These are phyloP conservation scores for Boletus rubroflammeus DNA, from an alignment of 768 basidiomycete species.

Conservation along the genomic window DNA sequence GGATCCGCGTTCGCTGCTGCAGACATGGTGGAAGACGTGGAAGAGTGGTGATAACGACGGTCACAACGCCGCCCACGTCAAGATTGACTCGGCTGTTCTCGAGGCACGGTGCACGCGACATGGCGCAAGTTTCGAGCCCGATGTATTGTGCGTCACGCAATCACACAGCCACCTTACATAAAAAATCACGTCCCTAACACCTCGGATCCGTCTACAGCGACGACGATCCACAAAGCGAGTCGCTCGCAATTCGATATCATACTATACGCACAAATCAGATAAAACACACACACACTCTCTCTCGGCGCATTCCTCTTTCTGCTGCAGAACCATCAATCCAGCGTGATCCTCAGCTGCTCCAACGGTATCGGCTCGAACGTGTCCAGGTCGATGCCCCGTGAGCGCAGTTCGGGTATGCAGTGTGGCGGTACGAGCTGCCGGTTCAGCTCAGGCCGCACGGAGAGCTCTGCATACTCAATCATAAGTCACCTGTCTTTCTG, in stretches of 20 bases:
- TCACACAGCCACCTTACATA: slow-evolving; percentile 24
- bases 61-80: background rate
- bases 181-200: too few species aligned
- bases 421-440: slow-evolving; percentile 86
- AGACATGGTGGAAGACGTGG: slow-evolving; percentile 13
- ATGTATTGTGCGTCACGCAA: background rate
- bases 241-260: slow-evolving; percentile 35
- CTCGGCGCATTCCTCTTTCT: slow-evolving; percentile 23
- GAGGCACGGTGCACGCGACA: slow-evolving; percentile 32
- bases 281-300: slow-evolving; percentile 10
- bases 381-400: slow-evolving; percentile 81
- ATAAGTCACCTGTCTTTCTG: background rate
- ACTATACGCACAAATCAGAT: slow-evolving; percentile 36
- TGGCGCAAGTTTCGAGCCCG: slow-evolving; percentile 24
- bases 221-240: slow-evolving; percentile 19
- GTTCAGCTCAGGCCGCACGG: slow-evolving; percentile 92
- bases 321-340: slow-evolving; percentile 62
- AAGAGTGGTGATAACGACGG: too few species aligned
- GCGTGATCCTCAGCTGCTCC: slow-evolving; percentile 89
- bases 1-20: slow-evolving; percentile 16
- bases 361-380: slow-evolving; percentile 96
- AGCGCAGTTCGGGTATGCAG: slow-evolving; percentile 85
- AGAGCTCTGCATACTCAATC: slow-evolving; percentile 64
- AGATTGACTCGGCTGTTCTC: background rate
- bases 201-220: too few species aligned